Evolutionary conservation across 2,329 filamentous ascomycete species (phyloP).

Genomic region (Fusarium equiseti): DNA sequence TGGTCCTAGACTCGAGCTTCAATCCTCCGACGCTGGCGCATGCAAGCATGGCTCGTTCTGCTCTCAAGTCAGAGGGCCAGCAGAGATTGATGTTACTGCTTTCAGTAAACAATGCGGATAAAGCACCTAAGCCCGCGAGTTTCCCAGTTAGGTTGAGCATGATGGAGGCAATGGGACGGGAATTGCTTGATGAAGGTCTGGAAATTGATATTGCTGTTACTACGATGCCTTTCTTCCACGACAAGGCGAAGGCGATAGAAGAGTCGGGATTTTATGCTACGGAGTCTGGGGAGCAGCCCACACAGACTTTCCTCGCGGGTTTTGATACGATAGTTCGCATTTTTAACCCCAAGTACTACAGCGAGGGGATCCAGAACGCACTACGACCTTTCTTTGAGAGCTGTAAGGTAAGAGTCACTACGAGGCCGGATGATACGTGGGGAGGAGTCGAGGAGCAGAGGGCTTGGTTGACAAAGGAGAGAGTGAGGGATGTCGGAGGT

Average conservation of each 20-base stretch:
- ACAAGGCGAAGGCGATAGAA: conserved; percentile 73
- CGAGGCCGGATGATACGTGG: conserved; percentile 71
- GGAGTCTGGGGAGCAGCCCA: conserved; percentile 38
- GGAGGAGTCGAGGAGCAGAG: conserved; percentile 60
- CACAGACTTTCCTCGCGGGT: conserved; percentile 78
- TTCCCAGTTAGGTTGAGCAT: conserved; percentile 77
- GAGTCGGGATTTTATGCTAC: conserved; percentile 56
- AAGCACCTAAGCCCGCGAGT: conserved; percentile 73
- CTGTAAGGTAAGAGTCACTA: conserved; percentile 72
- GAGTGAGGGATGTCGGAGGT: conserved; percentile 66
- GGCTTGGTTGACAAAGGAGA: conserved; percentile 63
- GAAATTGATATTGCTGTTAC: conserved; percentile 77
- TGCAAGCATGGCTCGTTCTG: conserved; percentile 66
- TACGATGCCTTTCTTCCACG: conserved; percentile 78
- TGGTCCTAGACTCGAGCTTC: conserved; percentile 76
- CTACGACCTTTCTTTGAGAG: conserved; percentile 73
- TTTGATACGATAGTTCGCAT: conserved; percentile 82
- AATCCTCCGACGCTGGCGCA: conserved; percentile 76
- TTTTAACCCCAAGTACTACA: conserved; percentile 79
- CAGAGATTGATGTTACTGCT: conserved; percentile 68
- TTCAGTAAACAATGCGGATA: conserved; percentile 74
- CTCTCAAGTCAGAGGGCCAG: conserved; percentile 47
- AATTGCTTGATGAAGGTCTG: conserved; percentile 55
- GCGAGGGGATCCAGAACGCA: conserved; percentile 60
- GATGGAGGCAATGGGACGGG: conserved; percentile 76